Base-by-base conservation (phyloP, 768 basidiomycete genomes). In the Lentinula sp. region DNA sequence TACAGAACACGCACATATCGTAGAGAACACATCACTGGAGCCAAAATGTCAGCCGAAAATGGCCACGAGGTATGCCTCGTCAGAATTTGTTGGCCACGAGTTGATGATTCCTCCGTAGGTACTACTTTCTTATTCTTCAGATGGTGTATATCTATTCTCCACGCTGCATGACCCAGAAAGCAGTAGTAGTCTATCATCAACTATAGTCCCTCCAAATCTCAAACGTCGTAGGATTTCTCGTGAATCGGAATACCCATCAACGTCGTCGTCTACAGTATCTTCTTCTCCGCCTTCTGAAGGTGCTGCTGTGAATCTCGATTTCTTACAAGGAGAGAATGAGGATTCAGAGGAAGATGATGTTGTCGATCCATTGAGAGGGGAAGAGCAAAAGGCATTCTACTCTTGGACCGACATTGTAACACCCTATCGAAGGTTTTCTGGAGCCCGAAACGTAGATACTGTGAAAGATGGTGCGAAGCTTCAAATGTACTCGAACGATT, bases 381-480 rank as follows among this genome's bases (percentile, higher is more conserved):
- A 64, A 35, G 68, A 69, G 51, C 69, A 69, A 20, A 63, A 63
- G 12, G 63, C 63, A 16, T 65, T 65, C 20, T 66, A 75, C 48
- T 69, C 69, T 45, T 70, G 72, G 54, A 79, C 83, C 3, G 81
- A 87, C 12, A 71, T 85, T 42, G 73, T 94, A 52, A 72, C 81
- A 63, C 92, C 93, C 32, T 82, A 86, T 43, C 72, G 70, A 62
- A 80, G 81, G 15, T 95, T 81, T 71, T 69, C 71, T 42, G 93
- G 93, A 13, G 84, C 86, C 36, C 84, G 87, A 59, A 96, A 95
- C 68, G 76, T 90, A 0, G 85, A 85, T 63, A 96, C 94, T 0
- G 81, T 93, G 45, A 96, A 96, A 72, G 93, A 95, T 70, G 91
- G 93, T 88, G 86, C 69, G 18, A 43, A 49, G 10, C 10, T 20